phyloP scores from a whole-genome alignment of 306 rosid genomes.

The Trifolium dubium region DNA sequence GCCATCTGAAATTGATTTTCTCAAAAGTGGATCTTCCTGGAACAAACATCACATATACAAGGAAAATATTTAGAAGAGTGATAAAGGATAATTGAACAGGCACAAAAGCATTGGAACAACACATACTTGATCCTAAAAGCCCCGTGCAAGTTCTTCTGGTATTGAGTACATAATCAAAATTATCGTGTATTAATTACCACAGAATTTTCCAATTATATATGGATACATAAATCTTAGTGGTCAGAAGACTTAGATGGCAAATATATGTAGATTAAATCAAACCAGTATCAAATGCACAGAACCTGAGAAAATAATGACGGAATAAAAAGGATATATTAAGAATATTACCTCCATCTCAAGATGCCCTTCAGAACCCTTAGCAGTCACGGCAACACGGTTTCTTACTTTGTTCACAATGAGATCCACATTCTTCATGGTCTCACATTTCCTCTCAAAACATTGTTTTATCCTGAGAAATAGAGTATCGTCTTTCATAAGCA shows the following conservation, averaged over 20 bases:
- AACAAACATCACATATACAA: conserved; percentile 28
- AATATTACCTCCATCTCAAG: conserved; percentile 61
- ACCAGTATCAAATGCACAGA: conserved; percentile 3
- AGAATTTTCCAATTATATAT: conserved; percentile 19
- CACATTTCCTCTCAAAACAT: conserved; percentile 67
- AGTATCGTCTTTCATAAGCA: conserved; percentile 65
- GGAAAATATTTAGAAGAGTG: conserved; percentile 7
- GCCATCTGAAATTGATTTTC: conserved; percentile 51
- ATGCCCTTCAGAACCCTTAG: conserved; percentile 54
- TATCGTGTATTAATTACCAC: conserved; percentile 23
- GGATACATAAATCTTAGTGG: conserved; percentile 18
- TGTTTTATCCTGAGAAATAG: conserved; percentile 56
- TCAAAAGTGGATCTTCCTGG: conserved; percentile 55
- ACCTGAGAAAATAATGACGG: conserved; percentile 18
- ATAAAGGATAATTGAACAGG: conserved; percentile 9
- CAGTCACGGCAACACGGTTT: conserved; percentile 47
- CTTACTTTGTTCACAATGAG: conserved; percentile 61
- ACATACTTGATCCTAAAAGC: conserved; percentile 29
- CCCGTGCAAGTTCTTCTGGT: conserved; percentile 3
- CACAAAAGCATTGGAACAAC: conserved; percentile 19
- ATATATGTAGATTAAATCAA: neutral
- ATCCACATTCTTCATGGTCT: conserved; percentile 64
- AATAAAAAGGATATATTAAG: neutral
- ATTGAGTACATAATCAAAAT: conserved; percentile 30
- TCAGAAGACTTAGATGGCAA: conserved; percentile 27